Evolutionary conservation across 2,329 filamentous ascomycete genomes (phyloP).

Genomic region (Daldinia sp.): DNA sequence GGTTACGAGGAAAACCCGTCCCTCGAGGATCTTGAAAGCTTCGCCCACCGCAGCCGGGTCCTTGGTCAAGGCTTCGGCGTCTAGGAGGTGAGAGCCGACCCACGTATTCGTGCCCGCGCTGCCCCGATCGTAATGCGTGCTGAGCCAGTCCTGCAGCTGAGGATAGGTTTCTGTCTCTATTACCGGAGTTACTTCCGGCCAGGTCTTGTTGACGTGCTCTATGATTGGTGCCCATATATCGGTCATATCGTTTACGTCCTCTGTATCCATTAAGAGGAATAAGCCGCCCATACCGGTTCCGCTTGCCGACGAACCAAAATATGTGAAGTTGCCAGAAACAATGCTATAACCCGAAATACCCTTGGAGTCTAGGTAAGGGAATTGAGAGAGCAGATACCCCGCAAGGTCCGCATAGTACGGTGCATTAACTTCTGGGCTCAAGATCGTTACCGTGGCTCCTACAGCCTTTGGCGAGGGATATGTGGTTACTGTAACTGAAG

Average conservation of each 20-base stretch:
- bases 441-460: slow-evolving; percentile 47
- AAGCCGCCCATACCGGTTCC: slow-evolving; percentile 53
- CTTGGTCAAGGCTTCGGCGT: slow-evolving; percentile 52
- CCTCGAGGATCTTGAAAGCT: slow-evolving; percentile 53
- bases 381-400: slow-evolving; percentile 59
- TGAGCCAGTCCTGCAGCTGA: slow-evolving; percentile 56
- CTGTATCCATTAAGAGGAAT: slow-evolving; percentile 55
- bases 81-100: slow-evolving; percentile 60
- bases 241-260: slow-evolving; percentile 46
- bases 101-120: slow-evolving; percentile 54
- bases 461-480: slow-evolving; percentile 55
- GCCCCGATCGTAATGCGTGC: slow-evolving; percentile 53
- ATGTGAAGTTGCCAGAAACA: slow-evolving; percentile 53
- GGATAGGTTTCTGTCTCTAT: slow-evolving; percentile 46
- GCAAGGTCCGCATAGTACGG: slow-evolving; percentile 61
- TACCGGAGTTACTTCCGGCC: slow-evolving; percentile 50
- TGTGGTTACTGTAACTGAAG: slow-evolving; percentile 67
- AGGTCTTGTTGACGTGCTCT: slow-evolving; percentile 54
- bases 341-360: slow-evolving; percentile 65
- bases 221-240: slow-evolving; percentile 54
- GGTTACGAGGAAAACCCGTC: slow-evolving; percentile 57
- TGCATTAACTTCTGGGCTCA: slow-evolving; percentile 47
- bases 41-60: slow-evolving; percentile 53
- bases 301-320: background rate
- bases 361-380: slow-evolving; percentile 61